Conservation (phyloP, 2,329 filamentous ascomycete species). For the Neonectria punicea region DNA sequence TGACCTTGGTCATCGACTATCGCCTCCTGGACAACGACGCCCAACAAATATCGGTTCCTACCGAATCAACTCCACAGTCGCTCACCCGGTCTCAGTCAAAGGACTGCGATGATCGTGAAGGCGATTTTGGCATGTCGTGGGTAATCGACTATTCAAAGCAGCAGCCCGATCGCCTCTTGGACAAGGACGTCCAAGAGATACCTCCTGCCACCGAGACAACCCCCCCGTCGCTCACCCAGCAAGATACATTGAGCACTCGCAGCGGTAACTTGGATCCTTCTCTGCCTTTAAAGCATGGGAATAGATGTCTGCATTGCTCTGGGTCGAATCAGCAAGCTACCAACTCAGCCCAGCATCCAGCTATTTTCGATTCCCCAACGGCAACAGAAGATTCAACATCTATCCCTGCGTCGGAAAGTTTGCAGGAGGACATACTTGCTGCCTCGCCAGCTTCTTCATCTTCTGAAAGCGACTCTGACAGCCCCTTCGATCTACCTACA, state of each 20-base stretch:
- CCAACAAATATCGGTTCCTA: not conserved
- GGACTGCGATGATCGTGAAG: not conserved
- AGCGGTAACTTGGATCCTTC: not conserved
- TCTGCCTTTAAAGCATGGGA: not conserved
- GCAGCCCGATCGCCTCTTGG: not conserved
- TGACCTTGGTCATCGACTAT: slow-evolving; percentile 1
- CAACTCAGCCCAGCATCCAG: not conserved
- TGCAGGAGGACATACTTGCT: not conserved
- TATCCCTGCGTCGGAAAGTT: not conserved
- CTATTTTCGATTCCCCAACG: not conserved
- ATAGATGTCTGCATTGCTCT: no score
- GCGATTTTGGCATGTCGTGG: slow-evolving; percentile 3
- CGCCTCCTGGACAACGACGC: not conserved
- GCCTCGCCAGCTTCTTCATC: not conserved
- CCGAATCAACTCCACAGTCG: not conserved
- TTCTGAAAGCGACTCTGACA: not conserved
- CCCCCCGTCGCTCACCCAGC: slow-evolving; percentile 13
- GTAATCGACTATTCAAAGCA: not conserved
- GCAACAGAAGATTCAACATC: not conserved
- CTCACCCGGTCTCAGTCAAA: not conserved
- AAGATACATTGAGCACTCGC: slow-evolving; percentile 14
- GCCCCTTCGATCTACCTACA: not conserved
- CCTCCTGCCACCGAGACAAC: not conserved
- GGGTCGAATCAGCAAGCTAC: not conserved
- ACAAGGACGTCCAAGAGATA: not conserved